Percentiles rank a stretch among this genome's conserved stretches.
These are phyloP conservation scores for Chrysanthemum makinoi DNA, from an alignment of 129 eudicot species.

Conservation along the genomic window DNA sequence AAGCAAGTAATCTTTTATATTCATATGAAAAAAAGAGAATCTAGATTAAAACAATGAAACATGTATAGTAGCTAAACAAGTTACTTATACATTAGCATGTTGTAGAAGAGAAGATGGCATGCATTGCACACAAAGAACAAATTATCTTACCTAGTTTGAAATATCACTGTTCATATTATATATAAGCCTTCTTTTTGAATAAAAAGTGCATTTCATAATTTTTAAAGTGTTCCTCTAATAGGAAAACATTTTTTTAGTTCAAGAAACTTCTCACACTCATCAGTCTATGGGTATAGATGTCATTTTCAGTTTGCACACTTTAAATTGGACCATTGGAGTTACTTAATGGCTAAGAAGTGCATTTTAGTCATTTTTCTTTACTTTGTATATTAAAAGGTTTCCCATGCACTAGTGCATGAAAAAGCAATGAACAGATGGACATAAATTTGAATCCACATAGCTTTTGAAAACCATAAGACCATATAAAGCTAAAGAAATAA, in stretches of 20 bases:
- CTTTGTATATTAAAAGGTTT: constrained; percentile 29
- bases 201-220: no score
- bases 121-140: no score
- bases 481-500: constrained; percentile 18
- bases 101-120: no score
- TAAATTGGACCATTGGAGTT: constrained; percentile 26
- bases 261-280: neutral
- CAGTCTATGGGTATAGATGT: constrained; percentile 17
- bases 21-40: no score
- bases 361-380: constrained; percentile 32
- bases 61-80: no score
- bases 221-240: no score
- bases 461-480: constrained; percentile 26
- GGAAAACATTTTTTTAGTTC: neutral
- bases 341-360: constrained; percentile 69
- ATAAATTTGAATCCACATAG: constrained; percentile 31
- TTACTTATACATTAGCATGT: no score
- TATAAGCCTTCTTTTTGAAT: no score
- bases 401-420: constrained; percentile 36
- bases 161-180: no score
- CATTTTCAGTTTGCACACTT: neutral
- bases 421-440: constrained; percentile 43
- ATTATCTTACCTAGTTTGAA: no score
- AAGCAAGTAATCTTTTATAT: no score
- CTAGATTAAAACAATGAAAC: no score